Base-by-base conservation (phyloP, 495 filamentous ascomycete genomes). In the Talaromyces borbonicus region DNA sequence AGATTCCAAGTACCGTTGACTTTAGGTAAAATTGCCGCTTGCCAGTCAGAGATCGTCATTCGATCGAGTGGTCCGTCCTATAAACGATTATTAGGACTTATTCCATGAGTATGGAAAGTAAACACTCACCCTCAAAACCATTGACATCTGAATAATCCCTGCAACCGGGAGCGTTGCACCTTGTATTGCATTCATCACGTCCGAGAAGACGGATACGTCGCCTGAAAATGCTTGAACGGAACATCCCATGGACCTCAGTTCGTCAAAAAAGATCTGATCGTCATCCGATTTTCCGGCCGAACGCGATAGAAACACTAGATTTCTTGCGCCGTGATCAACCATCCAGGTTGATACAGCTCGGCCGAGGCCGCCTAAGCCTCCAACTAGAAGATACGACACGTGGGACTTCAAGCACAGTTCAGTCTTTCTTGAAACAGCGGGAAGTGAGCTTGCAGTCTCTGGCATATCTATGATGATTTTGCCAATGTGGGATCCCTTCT, bases 291-390 rank as follows among this genome's bases (percentile, higher is more conserved):
- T 20, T n/a, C 36, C 20, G 30, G 39, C 72, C 36, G 56, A 69
- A 20, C 78, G 63, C 2, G 76, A 78, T 6, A 81, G 59, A 3
- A 81, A 64, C n/a, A 79, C 63, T 16, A 84, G 53, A 42, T 72
- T 63, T 37, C 62, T 63, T 6, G 79, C 80, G 7, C 79, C 79
- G 25, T 69, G 72, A 11, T 64, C 57, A 2, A 70, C 73, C 70
- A 85, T 73, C 75, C 76, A 81, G 2, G 60, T 55, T 1, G 77
- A 57, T 32, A 80, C 67, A 19, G 56, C 45, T 0, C 56, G 57
- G 1, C 68, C 71, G 1, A 74, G 46, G 25, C 71, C 71, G 15
- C 71, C 71, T 9, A 68, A 51, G 35, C 71, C 71, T 12, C 71
- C 69, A 6, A 63, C 56, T 9, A 75, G 49, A 7, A 74, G 25